Conservation (phyloP, 352 stramenopile genomes). For the Phytophthora capsici region DNA sequence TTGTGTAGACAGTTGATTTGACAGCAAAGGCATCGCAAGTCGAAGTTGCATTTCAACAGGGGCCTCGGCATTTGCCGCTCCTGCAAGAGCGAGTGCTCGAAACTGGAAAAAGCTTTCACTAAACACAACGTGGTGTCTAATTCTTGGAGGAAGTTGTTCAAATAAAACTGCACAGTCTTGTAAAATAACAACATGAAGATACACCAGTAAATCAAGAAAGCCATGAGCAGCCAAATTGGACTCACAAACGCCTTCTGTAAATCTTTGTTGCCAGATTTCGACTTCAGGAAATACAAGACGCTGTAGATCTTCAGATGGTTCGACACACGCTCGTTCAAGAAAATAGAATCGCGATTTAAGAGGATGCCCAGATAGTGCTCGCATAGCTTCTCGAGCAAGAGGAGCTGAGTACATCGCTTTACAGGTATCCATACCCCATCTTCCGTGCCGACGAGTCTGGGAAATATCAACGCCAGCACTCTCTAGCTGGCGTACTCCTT, state of each 20-base stretch:
- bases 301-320: neutral
- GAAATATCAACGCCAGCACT: too few relatives aligned
- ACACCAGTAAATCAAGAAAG: slow-evolving; percentile 10
- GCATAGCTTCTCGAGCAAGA: neutral
- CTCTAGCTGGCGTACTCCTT: too few relatives aligned
- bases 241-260: slow-evolving; percentile 6
- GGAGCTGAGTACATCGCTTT: slow-evolving; percentile 7
- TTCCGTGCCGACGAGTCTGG: neutral
- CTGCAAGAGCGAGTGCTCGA: neutral
- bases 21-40: neutral
- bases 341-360: neutral
- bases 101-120: neutral
- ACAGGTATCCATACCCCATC: slow-evolving; percentile 1
- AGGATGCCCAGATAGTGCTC: neutral
- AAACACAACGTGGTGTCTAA: neutral
- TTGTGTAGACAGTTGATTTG: neutral
- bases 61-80: neutral
- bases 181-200: neutral
- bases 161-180: neutral
- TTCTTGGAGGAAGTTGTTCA: neutral
- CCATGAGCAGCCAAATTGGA: slow-evolving; percentile 10
- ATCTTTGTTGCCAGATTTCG: slow-evolving; percentile 4
- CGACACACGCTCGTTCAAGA: neutral
- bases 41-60: neutral
- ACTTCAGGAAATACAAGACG: neutral